A percentile compares a stretch with the other conserved stretches of the same genome.
Conservation (phyloP, 176 grass and related monocot genomes). For the Aegilops bicornis region DNA sequence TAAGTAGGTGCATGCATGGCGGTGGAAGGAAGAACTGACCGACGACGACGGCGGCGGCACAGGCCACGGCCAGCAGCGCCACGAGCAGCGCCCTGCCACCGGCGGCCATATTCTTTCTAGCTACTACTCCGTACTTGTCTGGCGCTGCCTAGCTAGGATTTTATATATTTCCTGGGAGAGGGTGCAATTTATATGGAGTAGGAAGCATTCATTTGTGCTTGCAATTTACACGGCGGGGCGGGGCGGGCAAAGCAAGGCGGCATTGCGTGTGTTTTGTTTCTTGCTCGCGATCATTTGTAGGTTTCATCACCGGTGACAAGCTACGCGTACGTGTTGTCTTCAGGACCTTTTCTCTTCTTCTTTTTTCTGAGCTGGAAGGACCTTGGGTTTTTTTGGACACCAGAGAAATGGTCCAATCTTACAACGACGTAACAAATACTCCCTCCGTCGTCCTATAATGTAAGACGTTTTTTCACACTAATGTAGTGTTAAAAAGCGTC, state of each 20-base stretch:
- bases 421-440: not conserved
- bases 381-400: not conserved
- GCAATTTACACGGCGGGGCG: too few relatives aligned
- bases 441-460: too few relatives aligned
- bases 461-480: too few relatives aligned
- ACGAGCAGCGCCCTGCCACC: not conserved
- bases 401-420: not conserved
- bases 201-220: not conserved
- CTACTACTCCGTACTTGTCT: not conserved
- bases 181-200: not conserved
- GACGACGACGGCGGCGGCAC: not conserved
- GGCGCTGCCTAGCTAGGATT: not conserved
- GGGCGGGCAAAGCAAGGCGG: not conserved
- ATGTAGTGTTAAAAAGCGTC: too few relatives aligned
- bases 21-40: not conserved
- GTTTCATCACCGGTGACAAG: not conserved
- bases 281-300: not conserved
- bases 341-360: not conserved
- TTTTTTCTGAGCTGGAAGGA: not conserved
- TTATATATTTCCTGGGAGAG: not conserved
- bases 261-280: not conserved
- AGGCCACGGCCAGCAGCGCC: constrained; percentile 6
- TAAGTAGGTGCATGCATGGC: not conserved
- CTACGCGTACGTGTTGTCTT: not conserved
- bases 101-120: not conserved